Conservation (phyloP, 768 basidiomycete species). For the Nidularia sp. region DNA sequence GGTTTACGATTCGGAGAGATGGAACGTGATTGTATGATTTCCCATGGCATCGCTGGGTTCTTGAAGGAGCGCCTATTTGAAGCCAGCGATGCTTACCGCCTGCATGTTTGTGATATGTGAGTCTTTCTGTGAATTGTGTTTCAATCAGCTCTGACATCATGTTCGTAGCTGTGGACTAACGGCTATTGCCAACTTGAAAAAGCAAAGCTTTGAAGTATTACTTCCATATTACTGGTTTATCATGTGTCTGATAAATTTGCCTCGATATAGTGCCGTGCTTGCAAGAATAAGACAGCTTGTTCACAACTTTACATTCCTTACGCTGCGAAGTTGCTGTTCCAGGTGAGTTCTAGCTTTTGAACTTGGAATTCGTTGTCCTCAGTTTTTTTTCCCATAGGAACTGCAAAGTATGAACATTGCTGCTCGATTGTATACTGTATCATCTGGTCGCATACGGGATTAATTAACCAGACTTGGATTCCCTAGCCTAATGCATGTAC, state of each 20-base stretch:
- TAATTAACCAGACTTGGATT: constrained; percentile 15
- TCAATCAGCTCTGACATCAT: constrained; percentile 6
- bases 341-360: no score
- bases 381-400: no score
- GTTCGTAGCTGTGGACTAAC: constrained; percentile 81
- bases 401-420: constrained; percentile 96
- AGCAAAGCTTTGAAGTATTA: constrained; percentile 88
- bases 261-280: constrained; percentile 74
- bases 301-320: constrained; percentile 93
- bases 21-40: constrained; percentile 99
- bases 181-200: constrained; percentile 98
- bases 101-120: constrained; percentile 96
- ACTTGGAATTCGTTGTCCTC: no score
- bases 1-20: constrained; percentile 99
- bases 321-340: constrained; percentile 94
- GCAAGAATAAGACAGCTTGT: constrained; percentile 94
- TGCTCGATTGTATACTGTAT: constrained; percentile 80
- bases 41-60: constrained; percentile 97
- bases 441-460: constrained; percentile 83
- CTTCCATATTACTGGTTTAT: background rate
- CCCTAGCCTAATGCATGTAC: constrained; percentile 1
- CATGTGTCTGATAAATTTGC: constrained; percentile 1
- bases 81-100: constrained; percentile 87
- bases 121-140: constrained; percentile 22
- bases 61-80: constrained; percentile 96